Percentiles rank a stretch among this genome's conserved stretches.
These are phyloP conservation scores for Thalia dealbata DNA, from an alignment of 176 grass and related monocot species.

Conservation along the genomic window DNA sequence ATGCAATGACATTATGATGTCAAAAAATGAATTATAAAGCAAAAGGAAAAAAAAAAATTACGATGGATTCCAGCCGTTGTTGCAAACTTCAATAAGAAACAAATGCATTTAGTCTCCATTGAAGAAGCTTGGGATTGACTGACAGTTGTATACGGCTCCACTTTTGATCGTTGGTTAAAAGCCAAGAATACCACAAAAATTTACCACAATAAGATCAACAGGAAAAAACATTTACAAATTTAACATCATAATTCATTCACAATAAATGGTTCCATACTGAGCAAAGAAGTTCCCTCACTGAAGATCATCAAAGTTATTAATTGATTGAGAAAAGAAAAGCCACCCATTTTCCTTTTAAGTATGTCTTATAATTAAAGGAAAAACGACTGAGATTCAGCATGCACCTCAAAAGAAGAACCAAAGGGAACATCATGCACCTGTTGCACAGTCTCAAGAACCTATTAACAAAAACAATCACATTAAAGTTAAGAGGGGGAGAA, in stretches of 20 bases:
- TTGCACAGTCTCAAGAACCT: slow-evolving; percentile 94
- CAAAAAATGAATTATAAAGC: too few relatives aligned
- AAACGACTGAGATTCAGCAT: slow-evolving; percentile 5
- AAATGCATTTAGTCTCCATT: too few relatives aligned
- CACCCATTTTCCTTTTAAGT: neutral
- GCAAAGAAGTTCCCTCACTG: neutral
- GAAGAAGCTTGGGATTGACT: too few relatives aligned
- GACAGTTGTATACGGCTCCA: too few relatives aligned
- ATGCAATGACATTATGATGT: too few relatives aligned
- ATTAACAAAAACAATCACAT: slow-evolving; percentile 20
- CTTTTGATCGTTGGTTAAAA: too few relatives aligned
- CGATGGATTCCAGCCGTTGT: too few relatives aligned
- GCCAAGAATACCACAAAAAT: too few relatives aligned
- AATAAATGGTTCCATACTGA: neutral
- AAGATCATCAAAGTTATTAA: neutral
- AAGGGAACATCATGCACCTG: slow-evolving; percentile 98
- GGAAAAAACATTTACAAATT: neutral
- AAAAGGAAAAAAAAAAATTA: too few relatives aligned
- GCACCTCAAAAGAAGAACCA: slow-evolving; percentile 94
- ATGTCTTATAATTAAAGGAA: slow-evolving; percentile 5
- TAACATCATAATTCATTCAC: too few relatives aligned
- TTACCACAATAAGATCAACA: too few relatives aligned
- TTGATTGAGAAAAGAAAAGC: neutral
- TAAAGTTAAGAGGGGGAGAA: slow-evolving; percentile 2
- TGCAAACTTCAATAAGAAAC: too few relatives aligned